Base-by-base conservation (phyloP, 768 basidiomycete species). In the Psilocybe sp. region DNA sequence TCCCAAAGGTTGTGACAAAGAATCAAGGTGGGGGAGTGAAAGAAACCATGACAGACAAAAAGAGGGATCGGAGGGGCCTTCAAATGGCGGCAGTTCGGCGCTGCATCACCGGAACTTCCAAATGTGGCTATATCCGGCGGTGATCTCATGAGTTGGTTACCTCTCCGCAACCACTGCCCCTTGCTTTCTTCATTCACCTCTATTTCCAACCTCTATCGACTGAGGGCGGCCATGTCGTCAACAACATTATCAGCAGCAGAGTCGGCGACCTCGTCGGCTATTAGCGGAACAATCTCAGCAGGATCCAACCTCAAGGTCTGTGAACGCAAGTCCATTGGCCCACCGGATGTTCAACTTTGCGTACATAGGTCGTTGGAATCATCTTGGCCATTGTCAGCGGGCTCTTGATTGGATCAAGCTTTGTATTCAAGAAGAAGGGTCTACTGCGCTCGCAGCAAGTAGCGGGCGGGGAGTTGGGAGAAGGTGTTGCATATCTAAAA, bases 401-500 rank as follows among this genome's bases (percentile, higher is more conserved):
- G 7, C 37, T 93, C 23, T 81, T 99, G 53, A 99, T 98, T 53
- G 97, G 96, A 4, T 80, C 81, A 36, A 88, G 85, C 59, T 98
- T 98, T 67, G 95, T 98, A 2, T 87, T 99, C 74, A 99, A 99
- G 83, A 99, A 99, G 80, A 97, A 92, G 63, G 96, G 90, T 8
- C 74, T 92, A 15, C 64, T 92, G 46, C 77, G 83, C 67, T 82
- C 85, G 64, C 89, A 90, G 74, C 23, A 28, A 28, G 23, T 28
- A 28, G 87, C 88, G 52, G 92, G 89, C 57, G 85, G 87, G 51
- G 67, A 70, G 36, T 80, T 85, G 3, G 89, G 89, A 48, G 88
- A 91, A 64, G 95, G 96, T 28, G 92, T 96, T 51, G 92, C 81
- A 11, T 99, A 98, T 73, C 82, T 98, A 63, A 98, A 96, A 72